Evolutionary conservation across 805 yeast species (phyloP).

Genomic region (Isabelozyma pseudorhagii): DNA sequence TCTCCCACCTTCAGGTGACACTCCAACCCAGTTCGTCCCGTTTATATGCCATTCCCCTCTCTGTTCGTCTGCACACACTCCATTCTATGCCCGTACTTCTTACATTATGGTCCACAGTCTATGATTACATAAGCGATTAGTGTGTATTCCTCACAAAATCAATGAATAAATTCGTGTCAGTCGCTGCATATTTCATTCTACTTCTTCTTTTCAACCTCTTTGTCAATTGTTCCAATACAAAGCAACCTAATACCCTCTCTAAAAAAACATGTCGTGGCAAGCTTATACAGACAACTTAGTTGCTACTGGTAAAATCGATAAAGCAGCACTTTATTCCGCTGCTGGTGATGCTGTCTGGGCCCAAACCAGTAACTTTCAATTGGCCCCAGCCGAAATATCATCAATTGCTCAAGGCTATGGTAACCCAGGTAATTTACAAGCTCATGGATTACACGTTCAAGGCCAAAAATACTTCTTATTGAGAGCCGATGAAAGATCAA

Average conservation of each 20-base stretch:
- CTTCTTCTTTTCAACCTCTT: neutral
- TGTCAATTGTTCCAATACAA: too few relatives aligned
- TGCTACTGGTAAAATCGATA: constrained; percentile 84
- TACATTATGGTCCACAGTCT: too few relatives aligned
- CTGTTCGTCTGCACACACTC: too few relatives aligned
- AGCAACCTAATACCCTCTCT: neutral
- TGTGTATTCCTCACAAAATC: too few relatives aligned
- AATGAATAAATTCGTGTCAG: too few relatives aligned
- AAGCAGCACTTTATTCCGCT: constrained; percentile 88
- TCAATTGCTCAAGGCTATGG: constrained; percentile 77
- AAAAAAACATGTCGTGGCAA: constrained; percentile 36
- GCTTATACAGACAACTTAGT: constrained; percentile 94
- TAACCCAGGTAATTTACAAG: constrained; percentile 75
- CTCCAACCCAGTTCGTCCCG: too few relatives aligned
- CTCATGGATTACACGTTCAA: constrained; percentile 80
- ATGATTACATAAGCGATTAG: too few relatives aligned
- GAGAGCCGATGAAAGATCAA: constrained; percentile 87
- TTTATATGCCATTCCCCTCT: too few relatives aligned
- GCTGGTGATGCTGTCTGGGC: constrained; percentile 98
- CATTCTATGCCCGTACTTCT: too few relatives aligned
- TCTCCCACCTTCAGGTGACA: too few relatives aligned
- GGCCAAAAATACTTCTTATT: constrained; percentile 85
- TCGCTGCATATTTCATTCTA: too few relatives aligned
- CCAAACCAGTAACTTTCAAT: constrained; percentile 60
- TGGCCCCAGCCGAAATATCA: constrained; percentile 67